Conservation (phyloP, 2,329 filamentous ascomycete species). For the Xylariaceae sp. region DNA sequence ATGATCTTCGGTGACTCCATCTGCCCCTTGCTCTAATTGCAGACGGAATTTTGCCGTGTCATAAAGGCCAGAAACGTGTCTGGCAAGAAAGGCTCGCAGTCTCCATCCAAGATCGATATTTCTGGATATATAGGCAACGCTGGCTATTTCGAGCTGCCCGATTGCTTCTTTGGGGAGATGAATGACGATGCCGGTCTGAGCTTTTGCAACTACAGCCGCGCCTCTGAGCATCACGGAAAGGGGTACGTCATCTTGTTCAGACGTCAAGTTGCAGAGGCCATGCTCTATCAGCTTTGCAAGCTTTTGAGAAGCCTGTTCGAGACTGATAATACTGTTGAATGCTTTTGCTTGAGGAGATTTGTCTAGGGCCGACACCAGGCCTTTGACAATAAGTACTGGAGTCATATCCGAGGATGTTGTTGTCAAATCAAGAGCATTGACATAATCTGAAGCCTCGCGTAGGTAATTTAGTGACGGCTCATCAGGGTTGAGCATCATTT, state of each 20-base stretch:
- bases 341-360: constrained; percentile 2
- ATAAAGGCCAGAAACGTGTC: constrained; percentile 15
- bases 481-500: constrained; percentile 18
- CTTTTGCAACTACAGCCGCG: constrained; percentile 13
- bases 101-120: constrained; percentile 20
- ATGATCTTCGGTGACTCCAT: constrained; percentile 12
- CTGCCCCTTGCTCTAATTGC: constrained; percentile 13
- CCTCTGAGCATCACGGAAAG: constrained; percentile 17
- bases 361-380: constrained; percentile 15
- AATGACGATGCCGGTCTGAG: constrained; percentile 8
- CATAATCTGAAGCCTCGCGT: constrained; percentile 15
- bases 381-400: constrained; percentile 19
- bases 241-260: constrained; percentile 9
- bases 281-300: constrained; percentile 16
- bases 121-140: constrained; percentile 11
- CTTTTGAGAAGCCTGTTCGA: constrained; percentile 9
- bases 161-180: constrained; percentile 14
- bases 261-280: constrained; percentile 14
- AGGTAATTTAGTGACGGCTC: constrained; percentile 17
- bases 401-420: constrained; percentile 4
- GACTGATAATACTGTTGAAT: background rate
- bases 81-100: constrained; percentile 20
- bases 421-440: constrained; percentile 11
- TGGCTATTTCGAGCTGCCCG: constrained; percentile 13
- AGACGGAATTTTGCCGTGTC: constrained; percentile 9